Evolutionary conservation across 257 asterid genomes (phyloP), one percentile per base, ranked within the genome.

Genomic region (Primulina huaijiensis): DNA sequence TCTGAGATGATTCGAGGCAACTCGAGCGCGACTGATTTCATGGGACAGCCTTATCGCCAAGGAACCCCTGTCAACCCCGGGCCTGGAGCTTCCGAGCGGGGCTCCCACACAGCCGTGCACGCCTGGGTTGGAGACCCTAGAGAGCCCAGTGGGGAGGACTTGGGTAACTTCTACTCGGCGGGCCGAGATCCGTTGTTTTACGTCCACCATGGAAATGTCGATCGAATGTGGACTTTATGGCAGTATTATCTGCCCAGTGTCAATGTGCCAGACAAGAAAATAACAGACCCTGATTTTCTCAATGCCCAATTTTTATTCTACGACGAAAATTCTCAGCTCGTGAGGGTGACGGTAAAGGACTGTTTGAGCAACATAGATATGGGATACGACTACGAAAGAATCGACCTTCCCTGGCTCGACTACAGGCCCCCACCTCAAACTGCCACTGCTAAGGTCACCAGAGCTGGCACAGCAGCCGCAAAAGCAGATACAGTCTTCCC

Each of bases 131-230:
- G 78, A 3, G 71, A 68, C 17, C 70, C 70, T 1, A 19, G 4
- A 0, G 6, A 69, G 33, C 10, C 59, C 2, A 11, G 52, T 29
- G 19, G 19, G 17, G 78, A 74, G 56, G 57, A 74, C 8, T 66
- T 74, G 73, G 78, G 78, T 0, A 67, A 74, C 38, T 74, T 74
- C 40, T 74, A 74, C 43, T 74, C 78, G 1, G 78, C 73, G 0
- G 78, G 46, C 19, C 21, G 40, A 8, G 78, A 74, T 68, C 64
- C 69, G 8, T 0, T 74, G 6, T 74, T 74, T 43, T 74, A 43
- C 7, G 27, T 56, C 17, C 73, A 67, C 62, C 78, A 74, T 9
- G 25, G 21, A 0, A 67, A 67, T 17, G 64, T 74, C 19, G 74
- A 74, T 20, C 46, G 69, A 8, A 67, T 67, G 78, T 74, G 78